These are phyloP conservation scores for Chlorella vulgaris DNA, from an alignment of 139 green algal species.

Conservation along the genomic window DNA sequence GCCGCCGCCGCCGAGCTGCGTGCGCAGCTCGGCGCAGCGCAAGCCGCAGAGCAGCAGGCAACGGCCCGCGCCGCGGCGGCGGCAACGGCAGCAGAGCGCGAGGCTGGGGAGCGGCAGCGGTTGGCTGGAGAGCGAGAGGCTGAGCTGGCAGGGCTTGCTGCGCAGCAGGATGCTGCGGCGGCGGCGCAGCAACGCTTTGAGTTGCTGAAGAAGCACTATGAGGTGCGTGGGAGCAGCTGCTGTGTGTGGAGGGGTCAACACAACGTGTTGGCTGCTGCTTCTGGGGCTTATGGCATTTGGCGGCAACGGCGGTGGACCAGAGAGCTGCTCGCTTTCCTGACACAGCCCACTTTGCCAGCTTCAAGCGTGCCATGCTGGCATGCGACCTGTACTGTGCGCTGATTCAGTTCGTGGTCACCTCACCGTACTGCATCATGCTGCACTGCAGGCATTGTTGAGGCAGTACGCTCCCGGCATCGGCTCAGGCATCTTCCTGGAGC, in stretches of 20 bases:
- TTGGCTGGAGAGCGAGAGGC: neutral
- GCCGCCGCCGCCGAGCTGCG: neutral
- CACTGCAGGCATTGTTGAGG: conserved; percentile 33
- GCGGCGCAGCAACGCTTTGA: conserved; percentile 20
- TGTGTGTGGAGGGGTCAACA: neutral
- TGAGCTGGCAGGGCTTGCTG: conserved; percentile 2
- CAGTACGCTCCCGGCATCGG: conserved; percentile 55
- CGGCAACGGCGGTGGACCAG: too few species aligned
- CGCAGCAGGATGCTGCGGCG: conserved; percentile 16
- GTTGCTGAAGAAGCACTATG: conserved; percentile 25
- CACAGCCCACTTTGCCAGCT: too few species aligned
- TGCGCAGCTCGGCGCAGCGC: conserved; percentile 8
- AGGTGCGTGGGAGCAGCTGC: neutral
- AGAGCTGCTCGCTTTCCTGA: neutral
- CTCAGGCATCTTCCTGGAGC: conserved; percentile 51
- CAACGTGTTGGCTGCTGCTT: too few species aligned
- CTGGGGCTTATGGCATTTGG: too few species aligned
- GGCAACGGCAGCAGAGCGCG: neutral
- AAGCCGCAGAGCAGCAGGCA: conserved; percentile 1
- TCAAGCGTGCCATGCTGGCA: too few species aligned
- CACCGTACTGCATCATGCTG: too few species aligned
- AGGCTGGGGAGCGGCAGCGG: neutral
- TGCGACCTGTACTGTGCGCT: too few species aligned
- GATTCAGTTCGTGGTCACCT: too few species aligned
- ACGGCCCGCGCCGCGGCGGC: conserved; percentile 9